Percentiles rank a stretch among this genome's conserved stretches.
Evolutionary conservation across 495 filamentous ascomycete species (phyloP).

Genomic region (Sabuloglossum arenarium): DNA sequence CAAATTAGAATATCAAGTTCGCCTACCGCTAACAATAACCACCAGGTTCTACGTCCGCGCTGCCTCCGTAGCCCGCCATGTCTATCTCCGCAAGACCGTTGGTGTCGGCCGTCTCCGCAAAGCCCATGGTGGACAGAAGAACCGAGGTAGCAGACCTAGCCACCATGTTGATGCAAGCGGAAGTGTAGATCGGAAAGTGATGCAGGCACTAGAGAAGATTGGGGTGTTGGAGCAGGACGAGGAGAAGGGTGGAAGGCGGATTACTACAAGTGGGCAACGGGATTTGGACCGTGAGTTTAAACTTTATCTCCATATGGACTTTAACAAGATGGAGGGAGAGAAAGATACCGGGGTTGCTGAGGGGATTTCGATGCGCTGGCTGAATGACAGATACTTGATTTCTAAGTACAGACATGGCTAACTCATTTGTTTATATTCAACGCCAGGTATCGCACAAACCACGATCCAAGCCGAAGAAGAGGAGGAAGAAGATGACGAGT

Average conservation of each 20-base stretch:
- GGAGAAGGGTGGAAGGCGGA: conserved; percentile 91
- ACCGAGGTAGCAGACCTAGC: conserved; percentile 76
- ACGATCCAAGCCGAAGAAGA: conserved; percentile 51
- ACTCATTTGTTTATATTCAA: conserved; percentile 5
- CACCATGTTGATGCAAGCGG: conserved; percentile 94
- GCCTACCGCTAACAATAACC: conserved; percentile 2
- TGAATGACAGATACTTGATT: not conserved
- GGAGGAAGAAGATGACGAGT: conserved; percentile 40
- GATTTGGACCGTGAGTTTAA: conserved; percentile 70
- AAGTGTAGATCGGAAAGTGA: conserved; percentile 83
- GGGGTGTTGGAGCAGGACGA: conserved; percentile 90
- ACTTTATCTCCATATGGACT: not conserved
- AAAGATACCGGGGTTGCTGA: not conserved
- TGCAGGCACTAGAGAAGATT: conserved; percentile 97
- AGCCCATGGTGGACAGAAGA: conserved; percentile 89
- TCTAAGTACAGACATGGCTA: not conserved
- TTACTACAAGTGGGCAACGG: conserved; percentile 91
- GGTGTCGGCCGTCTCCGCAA: conserved; percentile 85
- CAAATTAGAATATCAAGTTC: not conserved
- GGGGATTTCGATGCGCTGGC: not conserved
- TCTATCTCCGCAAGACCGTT: conserved; percentile 98
- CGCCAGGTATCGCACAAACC: conserved; percentile 44
- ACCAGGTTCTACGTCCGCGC: conserved; percentile 91
- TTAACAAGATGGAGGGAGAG: not conserved
- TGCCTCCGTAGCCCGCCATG: conserved; percentile 85